Evolutionary conservation across 495 filamentous ascomycete genomes (phyloP), one percentile per base, ranked within the genome.

Genomic region (Aspergillus nanangensis): DNA sequence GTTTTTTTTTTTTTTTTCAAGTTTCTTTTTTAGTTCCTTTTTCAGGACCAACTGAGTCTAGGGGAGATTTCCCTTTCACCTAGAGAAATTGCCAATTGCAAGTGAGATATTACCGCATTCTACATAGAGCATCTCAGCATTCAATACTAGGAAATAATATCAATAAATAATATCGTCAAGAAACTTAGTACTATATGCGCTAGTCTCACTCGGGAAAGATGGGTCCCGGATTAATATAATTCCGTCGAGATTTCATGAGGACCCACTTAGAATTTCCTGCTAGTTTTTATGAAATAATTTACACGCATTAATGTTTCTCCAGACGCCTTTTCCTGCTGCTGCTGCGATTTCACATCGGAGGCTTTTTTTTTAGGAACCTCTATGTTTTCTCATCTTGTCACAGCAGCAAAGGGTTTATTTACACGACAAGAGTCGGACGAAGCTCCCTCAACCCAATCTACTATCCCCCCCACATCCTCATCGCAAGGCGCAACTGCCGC

Each of bases 371-470:
- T 7, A 11, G 11, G 34, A 7, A 38, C 41, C 55, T 65, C 58
- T 70, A 72, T 74, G 70, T 68, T 74, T 46, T 59, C 68, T 25
- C 58, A 72, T 19, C n/a, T 74, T 42, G 60, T 72, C 44, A 74
- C 63, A 33, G 65, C 63, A 29, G 70, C 70, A 47, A 74, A 70
- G 55, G 68, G 68, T 54, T 48, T 74, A 45, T 68, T 72, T 41
- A 51, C 56, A 51, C 57, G 58, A 55, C 48, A 57, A 13, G 53
- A 67, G 31, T 55, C 60, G 44, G 32, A 55, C 40, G 46, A 53
- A 14, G 15, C 35, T 35, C 38, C 37, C 20, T 35, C 56, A 36
- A 48, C 53, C 41, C 48, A 55, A n/a, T n/a, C n/a, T n/a, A n/a
- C n/a, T n/a, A n/a, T n/a, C n/a, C 45, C 47, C 38, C 33, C 50